Percentiles rank a stretch among this genome's conserved stretches.
Evolutionary conservation across 2,329 filamentous ascomycete species (phyloP).

Genomic region (Chalaropsis ovoidea): DNA sequence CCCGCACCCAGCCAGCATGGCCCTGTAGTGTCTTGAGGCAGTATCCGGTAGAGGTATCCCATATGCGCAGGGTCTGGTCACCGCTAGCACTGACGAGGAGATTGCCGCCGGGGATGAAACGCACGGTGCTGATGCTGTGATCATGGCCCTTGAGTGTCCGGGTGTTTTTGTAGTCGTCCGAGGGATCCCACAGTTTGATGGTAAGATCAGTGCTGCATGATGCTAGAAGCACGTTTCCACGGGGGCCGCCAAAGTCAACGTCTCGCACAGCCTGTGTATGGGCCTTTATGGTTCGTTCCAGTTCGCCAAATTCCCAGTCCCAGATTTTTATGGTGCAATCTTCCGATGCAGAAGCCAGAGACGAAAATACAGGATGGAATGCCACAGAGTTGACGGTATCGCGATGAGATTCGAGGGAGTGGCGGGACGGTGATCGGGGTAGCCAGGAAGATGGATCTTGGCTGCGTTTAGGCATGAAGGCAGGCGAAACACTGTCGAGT

Average conservation of each 20-base stretch:
- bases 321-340: slow-evolving; percentile 93
- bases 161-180: slow-evolving; percentile 90
- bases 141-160: slow-evolving; percentile 84
- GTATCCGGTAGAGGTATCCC: slow-evolving; percentile 88
- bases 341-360: slow-evolving; percentile 79
- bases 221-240: slow-evolving; percentile 57
- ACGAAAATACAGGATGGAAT: slow-evolving; percentile 86
- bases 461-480: slow-evolving; percentile 65
- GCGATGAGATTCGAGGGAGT: slow-evolving; percentile 75
- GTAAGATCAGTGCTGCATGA: slow-evolving; percentile 83
- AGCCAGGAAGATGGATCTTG: slow-evolving; percentile 81
- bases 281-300: slow-evolving; percentile 82
- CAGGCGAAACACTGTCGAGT: slow-evolving; percentile 69
- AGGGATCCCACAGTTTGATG: slow-evolving; percentile 90
- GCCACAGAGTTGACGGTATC: slow-evolving; percentile 75
- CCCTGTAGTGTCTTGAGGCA: slow-evolving; percentile 83
- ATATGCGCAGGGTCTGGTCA: slow-evolving; percentile 76
- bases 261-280: slow-evolving; percentile 83
- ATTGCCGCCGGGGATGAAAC: slow-evolving; percentile 81
- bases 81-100: slow-evolving; percentile 76
- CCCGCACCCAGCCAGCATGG: slow-evolving; percentile 83
- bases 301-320: slow-evolving; percentile 90
- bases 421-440: slow-evolving; percentile 68
- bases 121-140: slow-evolving; percentile 78
- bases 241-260: slow-evolving; percentile 79